Conservation (phyloP, 768 basidiomycete genomes). For the Hypholoma sublateritium region DNA sequence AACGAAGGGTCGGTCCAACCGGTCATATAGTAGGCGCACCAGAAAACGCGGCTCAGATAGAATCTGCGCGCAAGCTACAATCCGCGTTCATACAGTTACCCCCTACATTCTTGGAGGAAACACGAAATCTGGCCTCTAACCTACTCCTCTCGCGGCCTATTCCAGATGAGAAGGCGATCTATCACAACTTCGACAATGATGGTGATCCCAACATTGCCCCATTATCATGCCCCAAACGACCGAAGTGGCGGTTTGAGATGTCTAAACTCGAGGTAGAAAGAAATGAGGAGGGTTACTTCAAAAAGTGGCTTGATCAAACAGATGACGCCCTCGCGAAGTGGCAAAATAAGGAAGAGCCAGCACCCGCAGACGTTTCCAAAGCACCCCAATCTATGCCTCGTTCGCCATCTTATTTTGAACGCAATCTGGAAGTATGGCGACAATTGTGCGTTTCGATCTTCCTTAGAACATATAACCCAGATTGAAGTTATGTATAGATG, state of each 20-base stretch:
- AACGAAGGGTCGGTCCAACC: constrained; percentile 30
- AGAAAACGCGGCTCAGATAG: constrained; percentile 29
- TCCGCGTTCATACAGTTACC: constrained; percentile 70
- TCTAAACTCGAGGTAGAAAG: constrained; percentile 85
- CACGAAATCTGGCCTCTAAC: constrained; percentile 54
- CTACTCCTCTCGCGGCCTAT: constrained; percentile 61
- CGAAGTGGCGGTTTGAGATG: constrained; percentile 87
- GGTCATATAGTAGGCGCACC: constrained; percentile 27
- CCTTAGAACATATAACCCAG: constrained; percentile 6
- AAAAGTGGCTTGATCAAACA: constrained; percentile 72
- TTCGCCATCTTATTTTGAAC: constrained; percentile 81
- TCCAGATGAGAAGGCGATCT: constrained; percentile 34
- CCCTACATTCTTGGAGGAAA: constrained; percentile 56
- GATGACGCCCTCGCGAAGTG: constrained; percentile 57
- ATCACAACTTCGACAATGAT: constrained; percentile 23
- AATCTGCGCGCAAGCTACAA: constrained; percentile 55
- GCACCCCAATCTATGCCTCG: constrained; percentile 41
- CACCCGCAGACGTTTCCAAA: background rate
- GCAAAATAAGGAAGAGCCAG: constrained; percentile 27
- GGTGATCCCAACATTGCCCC: constrained; percentile 15
- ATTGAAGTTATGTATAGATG: constrained; percentile 51
- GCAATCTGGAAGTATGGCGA: constrained; percentile 93
- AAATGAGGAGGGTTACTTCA: constrained; percentile 86
- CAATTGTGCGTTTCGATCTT: constrained; percentile 63
- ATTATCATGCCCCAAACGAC: constrained; percentile 62